phyloP scores from a whole-genome alignment of 345 rosid genomes.

The Syzygium jambos region DNA sequence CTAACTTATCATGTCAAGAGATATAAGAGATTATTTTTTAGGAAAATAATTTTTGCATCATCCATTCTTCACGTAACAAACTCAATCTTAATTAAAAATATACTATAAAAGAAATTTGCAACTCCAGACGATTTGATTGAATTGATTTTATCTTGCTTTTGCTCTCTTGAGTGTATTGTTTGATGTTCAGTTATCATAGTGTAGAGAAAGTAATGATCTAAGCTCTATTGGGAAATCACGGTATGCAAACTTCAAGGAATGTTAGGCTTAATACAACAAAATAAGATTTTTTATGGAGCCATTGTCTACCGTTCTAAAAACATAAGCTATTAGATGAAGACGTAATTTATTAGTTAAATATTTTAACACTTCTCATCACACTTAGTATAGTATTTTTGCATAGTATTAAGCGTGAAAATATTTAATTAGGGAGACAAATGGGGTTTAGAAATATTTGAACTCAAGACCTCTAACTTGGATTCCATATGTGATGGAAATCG shows the following conservation, averaged over 20 bases:
- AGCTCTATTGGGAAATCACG: background rate
- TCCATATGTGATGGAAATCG: too few relatives aligned
- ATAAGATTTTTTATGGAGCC: too few relatives aligned
- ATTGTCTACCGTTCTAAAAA: too few relatives aligned
- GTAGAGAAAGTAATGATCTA: background rate
- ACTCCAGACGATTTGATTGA: background rate
- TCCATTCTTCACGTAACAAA: background rate
- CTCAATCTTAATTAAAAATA: background rate
- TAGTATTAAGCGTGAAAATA: too few relatives aligned
- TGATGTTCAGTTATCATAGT: background rate
- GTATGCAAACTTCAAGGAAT: background rate
- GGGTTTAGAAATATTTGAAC: too few relatives aligned
- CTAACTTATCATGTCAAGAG: too few relatives aligned
- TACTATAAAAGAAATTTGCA: background rate
- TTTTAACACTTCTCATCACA: too few relatives aligned
- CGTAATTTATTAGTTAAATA: too few relatives aligned
- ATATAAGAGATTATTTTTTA: background rate
- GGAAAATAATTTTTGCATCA: background rate
- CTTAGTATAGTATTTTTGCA: too few relatives aligned
- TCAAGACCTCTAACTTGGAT: too few relatives aligned
- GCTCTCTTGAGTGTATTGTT: background rate
- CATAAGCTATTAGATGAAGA: too few relatives aligned
- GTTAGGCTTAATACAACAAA: background rate
- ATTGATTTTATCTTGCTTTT: background rate
- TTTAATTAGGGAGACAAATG: too few relatives aligned